phyloP scores from a whole-genome alignment of 75 land plant genomes.

The Gnetum montanum region DNA sequence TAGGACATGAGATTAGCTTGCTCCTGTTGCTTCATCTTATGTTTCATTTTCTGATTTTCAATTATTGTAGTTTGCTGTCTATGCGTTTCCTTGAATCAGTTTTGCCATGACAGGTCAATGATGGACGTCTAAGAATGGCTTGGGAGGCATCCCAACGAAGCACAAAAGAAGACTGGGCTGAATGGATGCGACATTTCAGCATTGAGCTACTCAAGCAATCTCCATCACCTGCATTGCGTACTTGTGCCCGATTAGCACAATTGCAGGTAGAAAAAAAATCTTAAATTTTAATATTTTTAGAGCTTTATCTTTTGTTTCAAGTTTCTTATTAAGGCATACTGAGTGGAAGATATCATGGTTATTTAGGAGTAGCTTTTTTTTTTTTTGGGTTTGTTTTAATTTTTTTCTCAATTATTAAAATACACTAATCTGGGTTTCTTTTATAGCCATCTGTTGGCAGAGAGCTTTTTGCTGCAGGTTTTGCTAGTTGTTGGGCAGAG shows the following conservation, averaged over 20 bases:
- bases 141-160: conserved; percentile 98
- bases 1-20: too few relatives aligned
- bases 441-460: conserved; percentile 90
- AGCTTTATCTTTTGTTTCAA: too few relatives aligned
- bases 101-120: conserved; percentile 93
- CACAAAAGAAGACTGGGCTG: conserved; percentile 98
- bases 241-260: conserved; percentile 97
- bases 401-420: conserved; percentile 3
- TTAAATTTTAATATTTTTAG: not conserved
- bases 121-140: conserved; percentile 72
- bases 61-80: too few relatives aligned
- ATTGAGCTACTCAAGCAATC: conserved; percentile 95
- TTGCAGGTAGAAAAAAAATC: conserved; percentile 63
- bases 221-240: conserved; percentile 93
- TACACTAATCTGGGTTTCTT: too few relatives aligned
- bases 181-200: conserved; percentile 99
- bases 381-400: not conserved
- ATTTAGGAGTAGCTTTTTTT: not conserved
- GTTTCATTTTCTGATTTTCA: too few relatives aligned
- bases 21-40: too few relatives aligned
- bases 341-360: not conserved
- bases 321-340: not conserved
- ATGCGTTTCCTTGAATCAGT: too few relatives aligned
- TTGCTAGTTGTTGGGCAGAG: conserved; percentile 98
- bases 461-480: conserved; percentile 98